These are phyloP conservation scores for Cephaloascus albidus DNA, from an alignment of 805 yeast genomes.

Conservation along the genomic window DNA sequence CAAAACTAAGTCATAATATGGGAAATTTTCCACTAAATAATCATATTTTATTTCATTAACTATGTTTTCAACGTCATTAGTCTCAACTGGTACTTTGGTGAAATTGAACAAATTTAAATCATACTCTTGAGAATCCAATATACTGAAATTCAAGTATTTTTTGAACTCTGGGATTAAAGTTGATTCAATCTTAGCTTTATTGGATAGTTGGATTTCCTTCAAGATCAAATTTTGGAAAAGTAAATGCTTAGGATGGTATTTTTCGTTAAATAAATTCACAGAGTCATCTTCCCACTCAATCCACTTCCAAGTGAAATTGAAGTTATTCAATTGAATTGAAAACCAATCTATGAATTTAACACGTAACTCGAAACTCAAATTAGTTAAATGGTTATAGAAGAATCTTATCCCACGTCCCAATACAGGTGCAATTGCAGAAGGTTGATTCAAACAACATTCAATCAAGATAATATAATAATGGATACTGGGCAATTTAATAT, in stretches of 20 bases:
- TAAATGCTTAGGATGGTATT: constrained; percentile 62
- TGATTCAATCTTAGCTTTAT: constrained; percentile 57
- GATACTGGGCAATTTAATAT: constrained; percentile 38
- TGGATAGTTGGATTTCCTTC: constrained; percentile 80
- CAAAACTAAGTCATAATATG: constrained; percentile 15
- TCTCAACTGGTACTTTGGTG: not conserved
- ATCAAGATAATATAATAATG: constrained; percentile 81
- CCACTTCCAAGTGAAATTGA: constrained; percentile 97
- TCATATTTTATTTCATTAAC: constrained; percentile 25
- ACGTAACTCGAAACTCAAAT: constrained; percentile 68
- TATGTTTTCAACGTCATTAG: constrained; percentile 4
- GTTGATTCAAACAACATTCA: constrained; percentile 74
- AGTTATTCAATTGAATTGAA: constrained; percentile 85
- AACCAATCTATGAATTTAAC: constrained; percentile 82
- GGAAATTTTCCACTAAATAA: constrained; percentile 25
- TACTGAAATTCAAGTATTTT: constrained; percentile 34
- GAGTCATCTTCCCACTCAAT: constrained; percentile 77
- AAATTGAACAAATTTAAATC: constrained; percentile 21
- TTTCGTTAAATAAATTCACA: constrained; percentile 26
- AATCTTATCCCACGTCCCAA: constrained; percentile 87
- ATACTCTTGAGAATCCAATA: constrained; percentile 26
- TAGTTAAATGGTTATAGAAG: constrained; percentile 58
- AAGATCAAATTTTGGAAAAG: constrained; percentile 72
- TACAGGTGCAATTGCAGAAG: constrained; percentile 78
- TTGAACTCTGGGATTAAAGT: constrained; percentile 59